Conservation (phyloP, 768 basidiomycete species). For the Dictyophora rubrovolvata region DNA sequence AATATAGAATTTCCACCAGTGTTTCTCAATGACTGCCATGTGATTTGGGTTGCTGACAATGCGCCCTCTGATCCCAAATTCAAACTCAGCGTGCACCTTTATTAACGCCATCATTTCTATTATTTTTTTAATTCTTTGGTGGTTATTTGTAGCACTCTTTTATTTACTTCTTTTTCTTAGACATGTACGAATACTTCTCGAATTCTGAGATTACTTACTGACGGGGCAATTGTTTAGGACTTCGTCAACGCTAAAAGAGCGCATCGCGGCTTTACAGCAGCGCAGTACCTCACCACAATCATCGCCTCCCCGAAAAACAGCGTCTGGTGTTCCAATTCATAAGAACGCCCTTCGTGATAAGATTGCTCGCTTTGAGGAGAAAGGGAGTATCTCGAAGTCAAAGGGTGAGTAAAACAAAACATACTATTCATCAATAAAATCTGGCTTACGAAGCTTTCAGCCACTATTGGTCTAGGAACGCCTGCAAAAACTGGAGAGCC, state of each 20-base stretch:
- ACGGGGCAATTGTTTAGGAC: no score
- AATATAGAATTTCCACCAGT: background rate
- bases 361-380: conserved; percentile 73
- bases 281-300: conserved; percentile 27
- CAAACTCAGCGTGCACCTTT: background rate
- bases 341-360: conserved; percentile 42
- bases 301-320: conserved; percentile 15
- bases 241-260: conserved; percentile 47
- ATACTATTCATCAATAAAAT: background rate
- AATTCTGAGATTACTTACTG: no score
- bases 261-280: conserved; percentile 75
- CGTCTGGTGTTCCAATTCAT: background rate
- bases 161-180: background rate
- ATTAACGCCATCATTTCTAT: background rate
- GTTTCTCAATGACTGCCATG: background rate
- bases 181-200: background rate
- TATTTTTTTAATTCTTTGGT: background rate
- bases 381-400: conserved; percentile 69
- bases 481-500: conserved; percentile 59
- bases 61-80: background rate
- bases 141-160: background rate
- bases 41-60: background rate
- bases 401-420: conserved; percentile 23
- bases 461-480: conserved; percentile 59
- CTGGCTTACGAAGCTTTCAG: background rate